These are phyloP conservation scores for Chlorella sp. DNA, from an alignment of 139 green algal species.

Conservation along the genomic window DNA sequence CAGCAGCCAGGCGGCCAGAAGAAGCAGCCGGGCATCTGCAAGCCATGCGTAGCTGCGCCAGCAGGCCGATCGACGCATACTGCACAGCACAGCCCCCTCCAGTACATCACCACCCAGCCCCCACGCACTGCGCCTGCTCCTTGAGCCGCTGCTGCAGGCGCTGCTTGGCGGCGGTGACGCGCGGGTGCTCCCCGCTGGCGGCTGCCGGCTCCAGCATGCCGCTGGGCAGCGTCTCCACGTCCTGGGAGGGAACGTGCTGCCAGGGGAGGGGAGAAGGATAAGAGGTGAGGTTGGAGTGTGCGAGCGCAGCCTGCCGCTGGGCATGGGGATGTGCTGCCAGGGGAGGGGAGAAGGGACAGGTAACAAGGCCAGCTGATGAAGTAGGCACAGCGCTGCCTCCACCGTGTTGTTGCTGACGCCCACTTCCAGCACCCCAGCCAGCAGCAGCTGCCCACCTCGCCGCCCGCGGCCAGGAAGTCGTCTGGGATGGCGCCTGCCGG, in stretches of 20 bases:
- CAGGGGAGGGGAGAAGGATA: background rate
- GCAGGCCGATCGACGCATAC: background rate
- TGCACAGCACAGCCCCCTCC: background rate
- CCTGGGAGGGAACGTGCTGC: constrained; percentile 13
- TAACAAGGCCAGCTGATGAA: background rate
- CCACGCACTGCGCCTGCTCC: constrained; percentile 37
- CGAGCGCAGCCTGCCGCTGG: no score
- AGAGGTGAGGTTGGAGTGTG: background rate
- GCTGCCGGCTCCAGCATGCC: constrained; percentile 14
- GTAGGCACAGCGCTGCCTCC: background rate
- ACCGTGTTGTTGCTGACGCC: background rate
- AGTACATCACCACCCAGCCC: background rate
- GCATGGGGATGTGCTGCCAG: background rate
- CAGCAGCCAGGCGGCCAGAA: no score
- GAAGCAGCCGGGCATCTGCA: no score
- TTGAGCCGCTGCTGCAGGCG: constrained; percentile 39
- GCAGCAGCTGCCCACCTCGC: background rate
- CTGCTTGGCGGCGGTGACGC: constrained; percentile 37
- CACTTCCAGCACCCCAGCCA: background rate
- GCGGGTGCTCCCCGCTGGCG: constrained; percentile 37
- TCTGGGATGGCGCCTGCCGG: background rate
- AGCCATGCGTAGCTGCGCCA: no score
- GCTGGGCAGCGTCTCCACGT: background rate
- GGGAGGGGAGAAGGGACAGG: background rate
- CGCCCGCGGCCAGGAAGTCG: constrained; percentile 12